Evolutionary conservation across 805 yeast genomes (phyloP).

Genomic region (Candida broadrunensis): DNA sequence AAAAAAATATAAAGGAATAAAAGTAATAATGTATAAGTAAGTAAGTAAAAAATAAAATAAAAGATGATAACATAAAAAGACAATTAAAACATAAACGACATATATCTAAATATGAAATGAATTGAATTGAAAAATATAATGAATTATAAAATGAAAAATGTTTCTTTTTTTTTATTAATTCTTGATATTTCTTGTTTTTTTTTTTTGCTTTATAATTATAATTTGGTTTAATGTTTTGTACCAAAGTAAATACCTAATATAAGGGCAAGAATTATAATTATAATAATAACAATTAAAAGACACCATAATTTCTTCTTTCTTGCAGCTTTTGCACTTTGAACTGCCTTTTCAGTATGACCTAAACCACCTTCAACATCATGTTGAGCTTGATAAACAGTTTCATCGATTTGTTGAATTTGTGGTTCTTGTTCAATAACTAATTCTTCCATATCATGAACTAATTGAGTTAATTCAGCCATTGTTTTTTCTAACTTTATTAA

Average conservation of each 20-base stretch:
- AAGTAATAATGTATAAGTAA: too few species aligned
- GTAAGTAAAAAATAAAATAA: too few species aligned
- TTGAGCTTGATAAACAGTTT: slow-evolving; percentile 79
- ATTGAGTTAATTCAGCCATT: slow-evolving; percentile 91
- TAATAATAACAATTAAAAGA: slow-evolving; percentile 56
- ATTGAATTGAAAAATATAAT: too few species aligned
- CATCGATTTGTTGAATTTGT: slow-evolving; percentile 76
- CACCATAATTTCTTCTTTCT: slow-evolving; percentile 91
- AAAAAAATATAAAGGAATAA: too few species aligned
- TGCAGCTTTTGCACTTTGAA: slow-evolving; percentile 80
- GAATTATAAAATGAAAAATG: too few species aligned
- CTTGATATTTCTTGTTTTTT: too few species aligned
- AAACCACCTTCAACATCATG: slow-evolving; percentile 91
- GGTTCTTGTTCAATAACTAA: slow-evolving; percentile 94
- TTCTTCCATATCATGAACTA: slow-evolving; percentile 94
- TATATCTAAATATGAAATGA: too few species aligned
- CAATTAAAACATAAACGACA: too few species aligned
- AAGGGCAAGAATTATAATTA: slow-evolving; percentile 63
- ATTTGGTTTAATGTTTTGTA: not conserved
- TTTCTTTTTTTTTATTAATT: too few species aligned
- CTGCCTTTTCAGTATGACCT: slow-evolving; percentile 90
- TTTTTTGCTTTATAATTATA: too few species aligned
- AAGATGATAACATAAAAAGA: too few species aligned
- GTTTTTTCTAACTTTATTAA: slow-evolving; percentile 91
- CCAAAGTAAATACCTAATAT: slow-evolving; percentile 64